Percentiles rank a stretch among this genome's conserved stretches.
These are phyloP conservation scores for Nicotiana knightiana DNA, from an alignment of 257 asterid genomes.

Conservation along the genomic window DNA sequence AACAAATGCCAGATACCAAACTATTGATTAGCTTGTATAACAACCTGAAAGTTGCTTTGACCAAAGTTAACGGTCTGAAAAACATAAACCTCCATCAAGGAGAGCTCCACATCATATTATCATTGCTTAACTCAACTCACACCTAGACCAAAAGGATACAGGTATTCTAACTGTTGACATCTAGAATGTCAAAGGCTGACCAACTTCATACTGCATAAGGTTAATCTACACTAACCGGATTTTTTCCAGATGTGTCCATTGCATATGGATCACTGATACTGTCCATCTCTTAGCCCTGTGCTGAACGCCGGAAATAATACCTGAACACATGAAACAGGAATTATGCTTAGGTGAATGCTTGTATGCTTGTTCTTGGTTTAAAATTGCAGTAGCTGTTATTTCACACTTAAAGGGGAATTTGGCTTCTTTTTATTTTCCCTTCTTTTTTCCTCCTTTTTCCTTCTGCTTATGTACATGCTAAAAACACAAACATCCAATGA, in stretches of 20 bases:
- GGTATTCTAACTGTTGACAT: neutral
- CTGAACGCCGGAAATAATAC: constrained; percentile 64
- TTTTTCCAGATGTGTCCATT: neutral
- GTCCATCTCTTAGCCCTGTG: constrained; percentile 17
- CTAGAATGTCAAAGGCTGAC: neutral
- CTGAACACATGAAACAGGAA: constrained; percentile 33
- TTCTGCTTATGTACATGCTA: neutral
- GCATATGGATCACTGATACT: neutral
- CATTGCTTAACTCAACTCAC: neutral
- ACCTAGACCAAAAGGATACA: neutral
- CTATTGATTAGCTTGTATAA: neutral
- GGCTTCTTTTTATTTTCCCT: neutral
- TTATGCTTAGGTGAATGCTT: neutral
- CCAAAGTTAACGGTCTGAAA: neutral
- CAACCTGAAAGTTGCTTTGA: neutral
- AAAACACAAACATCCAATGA: neutral
- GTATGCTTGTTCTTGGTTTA: neutral
- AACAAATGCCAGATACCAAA: neutral
- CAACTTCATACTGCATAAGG: neutral
- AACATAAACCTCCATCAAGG: neutral
- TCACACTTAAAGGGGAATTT: neutral
- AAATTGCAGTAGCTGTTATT: neutral
- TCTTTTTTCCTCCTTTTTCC: neutral
- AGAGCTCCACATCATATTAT: neutral
- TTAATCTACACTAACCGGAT: neutral